Conservation (phyloP, 129 eudicot genomes). For the Smallanthus sonchifolius region DNA sequence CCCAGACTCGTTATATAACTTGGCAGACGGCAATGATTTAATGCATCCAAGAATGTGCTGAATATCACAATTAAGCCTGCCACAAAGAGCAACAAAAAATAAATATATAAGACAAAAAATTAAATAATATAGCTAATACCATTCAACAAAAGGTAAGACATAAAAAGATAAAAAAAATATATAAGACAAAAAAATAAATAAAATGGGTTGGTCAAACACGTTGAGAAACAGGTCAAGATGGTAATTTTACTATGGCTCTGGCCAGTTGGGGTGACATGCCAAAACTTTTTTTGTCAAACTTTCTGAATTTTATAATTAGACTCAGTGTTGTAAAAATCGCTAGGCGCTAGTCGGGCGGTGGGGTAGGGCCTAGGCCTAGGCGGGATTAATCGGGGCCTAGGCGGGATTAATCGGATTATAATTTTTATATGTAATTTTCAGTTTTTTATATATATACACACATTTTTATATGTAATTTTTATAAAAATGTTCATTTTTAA, state of each 20-base stretch:
- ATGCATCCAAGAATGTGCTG: constrained; percentile 89
- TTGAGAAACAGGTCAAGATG: neutral
- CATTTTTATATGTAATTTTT: too few relatives aligned
- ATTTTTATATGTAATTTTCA: too few relatives aligned
- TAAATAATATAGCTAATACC: neutral
- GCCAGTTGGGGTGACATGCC: too few relatives aligned
- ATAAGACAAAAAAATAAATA: neutral
- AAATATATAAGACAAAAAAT: neutral
- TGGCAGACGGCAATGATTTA: constrained; percentile 77
- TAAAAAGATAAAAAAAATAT: neutral
- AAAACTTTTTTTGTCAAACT: neutral
- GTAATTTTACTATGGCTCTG: neutral
- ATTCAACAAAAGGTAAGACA: neutral
- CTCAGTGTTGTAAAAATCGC: too few relatives aligned
- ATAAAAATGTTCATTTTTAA: too few relatives aligned
- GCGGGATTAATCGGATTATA: too few relatives aligned
- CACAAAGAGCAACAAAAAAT: neutral
- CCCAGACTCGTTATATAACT: constrained; percentile 33
- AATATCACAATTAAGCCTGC: constrained; percentile 68
- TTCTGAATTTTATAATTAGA: too few relatives aligned
- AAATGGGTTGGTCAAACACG: neutral
- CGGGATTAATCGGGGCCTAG: too few relatives aligned
- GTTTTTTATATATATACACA: too few relatives aligned
- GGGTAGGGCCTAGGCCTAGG: too few relatives aligned
- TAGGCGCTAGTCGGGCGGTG: too few relatives aligned